Percentiles rank a stretch among this genome's conserved stretches.
phyloP scores from a whole-genome alignment of 2,329 filamentous ascomycete genomes.

The Endothia cerciana region DNA sequence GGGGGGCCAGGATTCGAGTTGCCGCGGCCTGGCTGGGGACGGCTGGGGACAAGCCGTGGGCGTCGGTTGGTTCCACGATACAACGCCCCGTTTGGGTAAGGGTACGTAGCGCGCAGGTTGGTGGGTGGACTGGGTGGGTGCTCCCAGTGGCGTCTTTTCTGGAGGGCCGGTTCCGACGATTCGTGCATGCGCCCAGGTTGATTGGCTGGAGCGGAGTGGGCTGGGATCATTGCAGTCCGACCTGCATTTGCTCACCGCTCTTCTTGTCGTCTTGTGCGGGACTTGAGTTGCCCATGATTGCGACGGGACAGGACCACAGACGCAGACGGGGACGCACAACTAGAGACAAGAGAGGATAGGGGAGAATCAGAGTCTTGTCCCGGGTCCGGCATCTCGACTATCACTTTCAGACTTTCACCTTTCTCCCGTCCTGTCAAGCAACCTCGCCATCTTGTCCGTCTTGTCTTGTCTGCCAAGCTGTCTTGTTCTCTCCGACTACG shows the following conservation, averaged over 20 bases:
- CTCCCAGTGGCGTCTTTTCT: conserved; percentile 28
- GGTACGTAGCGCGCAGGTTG: conserved; percentile 21
- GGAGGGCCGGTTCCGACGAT: conserved; percentile 29
- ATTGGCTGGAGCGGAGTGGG: conserved; percentile 35
- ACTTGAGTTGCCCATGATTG: conserved; percentile 24
- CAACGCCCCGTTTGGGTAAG: conserved; percentile 20
- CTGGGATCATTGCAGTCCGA: conserved; percentile 32
- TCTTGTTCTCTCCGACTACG: conserved; percentile 35
- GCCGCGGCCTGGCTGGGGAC: conserved; percentile 19
- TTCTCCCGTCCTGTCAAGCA: conserved; percentile 14
- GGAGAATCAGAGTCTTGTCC: conserved; percentile 20
- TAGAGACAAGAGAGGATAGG: conserved; percentile 21
- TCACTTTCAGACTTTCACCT: conserved; percentile 22
- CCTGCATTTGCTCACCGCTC: conserved; percentile 35
- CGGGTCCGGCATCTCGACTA: conserved; percentile 24
- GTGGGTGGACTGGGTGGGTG: conserved; percentile 7
- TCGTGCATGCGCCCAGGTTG: conserved; percentile 28
- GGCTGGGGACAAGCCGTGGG: conserved; percentile 18
- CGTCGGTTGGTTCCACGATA: conserved; percentile 24
- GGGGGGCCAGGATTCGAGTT: conserved; percentile 21
- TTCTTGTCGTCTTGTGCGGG: conserved; percentile 24
- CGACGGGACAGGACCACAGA: conserved; percentile 11
- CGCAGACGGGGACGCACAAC: conserved; percentile 10
- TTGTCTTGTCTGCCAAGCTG: conserved; percentile 35
- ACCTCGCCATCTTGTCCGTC: conserved; percentile 33